These are phyloP conservation scores for Santalum album DNA, from an alignment of 164 flowering plant species.

Conservation along the genomic window DNA sequence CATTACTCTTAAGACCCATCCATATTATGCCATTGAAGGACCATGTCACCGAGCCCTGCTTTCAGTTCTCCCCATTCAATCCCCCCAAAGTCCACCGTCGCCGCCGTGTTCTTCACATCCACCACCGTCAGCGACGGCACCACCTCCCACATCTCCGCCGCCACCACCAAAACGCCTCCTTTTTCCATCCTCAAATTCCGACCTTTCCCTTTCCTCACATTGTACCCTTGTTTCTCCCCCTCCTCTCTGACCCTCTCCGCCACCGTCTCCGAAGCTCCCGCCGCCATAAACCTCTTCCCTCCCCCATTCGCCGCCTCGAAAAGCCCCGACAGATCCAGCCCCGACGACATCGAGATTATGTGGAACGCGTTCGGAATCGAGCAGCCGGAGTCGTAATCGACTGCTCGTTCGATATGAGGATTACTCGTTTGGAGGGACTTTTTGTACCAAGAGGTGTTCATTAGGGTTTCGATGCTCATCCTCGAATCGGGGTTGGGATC, in stretches of 20 bases:
- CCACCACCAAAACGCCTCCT: conserved; percentile 27
- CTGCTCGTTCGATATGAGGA: neutral
- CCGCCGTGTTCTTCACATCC: conserved; percentile 32
- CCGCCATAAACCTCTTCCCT: conserved; percentile 44
- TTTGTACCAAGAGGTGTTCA: conserved; percentile 43
- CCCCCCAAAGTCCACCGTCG: conserved; percentile 27
- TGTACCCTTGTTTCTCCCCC: conserved; percentile 36
- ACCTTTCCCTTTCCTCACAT: conserved; percentile 23
- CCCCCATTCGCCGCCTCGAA: conserved; percentile 30
- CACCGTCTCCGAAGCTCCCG: conserved; percentile 17
- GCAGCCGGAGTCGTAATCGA: too few relatives aligned
- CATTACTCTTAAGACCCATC: neutral
- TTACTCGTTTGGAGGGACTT: conserved; percentile 17
- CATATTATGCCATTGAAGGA: conserved; percentile 28
- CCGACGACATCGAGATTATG: conserved; percentile 66
- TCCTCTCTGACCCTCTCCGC: conserved; percentile 32
- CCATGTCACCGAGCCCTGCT: conserved; percentile 35
- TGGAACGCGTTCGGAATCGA: conserved; percentile 54
- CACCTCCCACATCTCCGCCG: conserved; percentile 26
- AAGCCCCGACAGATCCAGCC: conserved; percentile 57
- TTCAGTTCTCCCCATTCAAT: conserved; percentile 34
- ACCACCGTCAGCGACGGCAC: conserved; percentile 30
- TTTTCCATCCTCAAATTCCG: conserved; percentile 27
- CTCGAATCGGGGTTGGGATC: conserved; percentile 64
- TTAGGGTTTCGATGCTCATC: conserved; percentile 38